phyloP scores from a whole-genome alignment of 495 filamentous ascomycete genomes.

The Penicillium simplicissimum region DNA sequence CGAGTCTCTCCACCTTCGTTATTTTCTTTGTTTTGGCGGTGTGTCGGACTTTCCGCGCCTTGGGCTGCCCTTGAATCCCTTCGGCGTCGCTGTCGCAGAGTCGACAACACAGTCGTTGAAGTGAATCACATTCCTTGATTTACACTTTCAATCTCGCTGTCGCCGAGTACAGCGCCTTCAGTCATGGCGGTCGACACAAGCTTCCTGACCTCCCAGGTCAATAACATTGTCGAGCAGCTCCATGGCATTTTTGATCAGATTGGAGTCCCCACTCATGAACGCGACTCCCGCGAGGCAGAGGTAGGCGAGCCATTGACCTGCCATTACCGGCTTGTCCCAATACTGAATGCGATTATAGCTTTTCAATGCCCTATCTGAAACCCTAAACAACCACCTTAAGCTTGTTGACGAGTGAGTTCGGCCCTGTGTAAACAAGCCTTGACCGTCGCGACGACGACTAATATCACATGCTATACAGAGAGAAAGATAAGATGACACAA shows the following conservation, averaged over 20 bases:
- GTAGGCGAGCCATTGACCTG: conserved; percentile 48
- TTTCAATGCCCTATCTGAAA: conserved; percentile 83
- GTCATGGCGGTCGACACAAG: conserved; percentile 85
- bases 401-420: conserved; percentile 64
- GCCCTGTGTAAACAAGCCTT: background rate
- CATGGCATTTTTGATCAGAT: conserved; percentile 97
- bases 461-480: conserved; percentile 46
- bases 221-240: conserved; percentile 84
- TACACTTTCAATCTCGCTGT: conserved; percentile 5
- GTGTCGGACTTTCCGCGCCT: conserved; percentile 21
- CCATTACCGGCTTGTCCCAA: background rate
- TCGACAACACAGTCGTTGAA: conserved; percentile 21
- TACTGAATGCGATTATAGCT: conserved; percentile 53
- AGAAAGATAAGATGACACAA: conserved; percentile 84
- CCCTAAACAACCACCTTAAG: conserved; percentile 79
- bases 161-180: conserved; percentile 11
- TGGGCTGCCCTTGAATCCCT: conserved; percentile 27
- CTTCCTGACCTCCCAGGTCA: conserved; percentile 90
- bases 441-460: background rate
- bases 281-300: conserved; percentile 83
- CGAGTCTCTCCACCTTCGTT: conserved; percentile 23
- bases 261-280: conserved; percentile 84
- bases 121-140: conserved; percentile 22
- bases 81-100: conserved; percentile 22
- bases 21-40: conserved; percentile 18